Evolutionary conservation across 139 green algal genomes (phyloP).

Genomic region (Tetratostichococcus sp.): DNA sequence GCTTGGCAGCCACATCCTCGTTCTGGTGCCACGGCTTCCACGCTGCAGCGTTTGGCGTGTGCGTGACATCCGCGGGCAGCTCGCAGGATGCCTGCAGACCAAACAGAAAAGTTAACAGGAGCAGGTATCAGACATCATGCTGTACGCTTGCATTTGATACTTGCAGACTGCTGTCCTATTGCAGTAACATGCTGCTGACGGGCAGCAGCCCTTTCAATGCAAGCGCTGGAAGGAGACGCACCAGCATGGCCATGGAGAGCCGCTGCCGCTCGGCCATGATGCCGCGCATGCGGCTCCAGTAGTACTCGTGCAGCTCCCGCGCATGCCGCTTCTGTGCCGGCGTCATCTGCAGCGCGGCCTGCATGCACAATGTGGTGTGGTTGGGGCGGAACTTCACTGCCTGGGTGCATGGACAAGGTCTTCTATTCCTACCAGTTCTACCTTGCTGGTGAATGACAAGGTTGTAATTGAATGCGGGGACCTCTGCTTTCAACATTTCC

Average conservation of each 20-base stretch:
- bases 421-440: no score
- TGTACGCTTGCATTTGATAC: no score
- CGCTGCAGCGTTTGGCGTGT: background rate
- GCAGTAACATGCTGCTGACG: no score
- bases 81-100: background rate
- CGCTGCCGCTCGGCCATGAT: background rate
- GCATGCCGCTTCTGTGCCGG: background rate
- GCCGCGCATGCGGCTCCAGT: background rate
- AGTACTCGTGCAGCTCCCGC: background rate
- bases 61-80: background rate
- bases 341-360: background rate
- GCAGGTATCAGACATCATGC: background rate
- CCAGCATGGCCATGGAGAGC: background rate
- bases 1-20: background rate
- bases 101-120: background rate
- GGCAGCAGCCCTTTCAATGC: no score
- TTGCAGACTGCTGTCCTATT: no score
- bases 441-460: no score
- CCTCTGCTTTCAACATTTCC: no score
- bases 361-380: no score
- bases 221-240: no score
- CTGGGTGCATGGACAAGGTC: no score
- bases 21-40: background rate
- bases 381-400: no score
- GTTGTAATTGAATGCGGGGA: no score